Percentiles rank a stretch among this genome's conserved stretches.
phyloP scores from a whole-genome alignment of 176 grass and related monocot species.

The Carex myosuroides region DNA sequence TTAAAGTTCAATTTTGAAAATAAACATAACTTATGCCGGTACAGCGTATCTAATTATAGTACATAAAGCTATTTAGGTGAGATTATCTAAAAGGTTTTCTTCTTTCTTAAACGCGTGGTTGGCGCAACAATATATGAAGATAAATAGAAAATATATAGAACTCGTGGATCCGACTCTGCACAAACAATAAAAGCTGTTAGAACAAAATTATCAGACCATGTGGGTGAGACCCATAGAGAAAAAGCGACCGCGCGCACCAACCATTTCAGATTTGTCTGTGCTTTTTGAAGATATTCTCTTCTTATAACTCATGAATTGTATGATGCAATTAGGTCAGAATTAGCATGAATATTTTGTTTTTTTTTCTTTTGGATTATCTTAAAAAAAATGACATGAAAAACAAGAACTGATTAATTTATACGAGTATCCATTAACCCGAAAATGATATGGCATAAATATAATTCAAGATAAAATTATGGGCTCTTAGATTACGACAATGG shows the following conservation, averaged over 20 bases:
- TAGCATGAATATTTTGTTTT: neutral
- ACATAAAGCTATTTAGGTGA: neutral
- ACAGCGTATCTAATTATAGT: neutral
- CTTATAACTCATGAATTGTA: neutral
- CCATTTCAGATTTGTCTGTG: neutral
- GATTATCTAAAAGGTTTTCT: neutral
- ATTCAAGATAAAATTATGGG: neutral
- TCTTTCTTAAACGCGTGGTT: neutral
- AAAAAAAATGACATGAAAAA: too few relatives aligned
- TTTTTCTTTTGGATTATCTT: neutral
- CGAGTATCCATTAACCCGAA: neutral
- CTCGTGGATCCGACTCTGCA: neutral
- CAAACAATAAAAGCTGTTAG: neutral
- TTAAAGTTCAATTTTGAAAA: neutral
- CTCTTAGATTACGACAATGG: neutral
- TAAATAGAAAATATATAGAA: neutral
- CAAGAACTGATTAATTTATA: neutral
- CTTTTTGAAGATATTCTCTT: neutral
- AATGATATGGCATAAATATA: neutral
- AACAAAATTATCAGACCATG: neutral
- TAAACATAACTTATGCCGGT: neutral
- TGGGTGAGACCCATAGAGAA: slow-evolving; percentile 4
- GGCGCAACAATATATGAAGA: neutral
- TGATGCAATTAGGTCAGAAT: neutral
- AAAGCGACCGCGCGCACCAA: neutral